Evolutionary conservation across 768 basidiomycete genomes (phyloP), one percentile per base, ranked within the genome.

Genomic region (Pleurotus eryngii): DNA sequence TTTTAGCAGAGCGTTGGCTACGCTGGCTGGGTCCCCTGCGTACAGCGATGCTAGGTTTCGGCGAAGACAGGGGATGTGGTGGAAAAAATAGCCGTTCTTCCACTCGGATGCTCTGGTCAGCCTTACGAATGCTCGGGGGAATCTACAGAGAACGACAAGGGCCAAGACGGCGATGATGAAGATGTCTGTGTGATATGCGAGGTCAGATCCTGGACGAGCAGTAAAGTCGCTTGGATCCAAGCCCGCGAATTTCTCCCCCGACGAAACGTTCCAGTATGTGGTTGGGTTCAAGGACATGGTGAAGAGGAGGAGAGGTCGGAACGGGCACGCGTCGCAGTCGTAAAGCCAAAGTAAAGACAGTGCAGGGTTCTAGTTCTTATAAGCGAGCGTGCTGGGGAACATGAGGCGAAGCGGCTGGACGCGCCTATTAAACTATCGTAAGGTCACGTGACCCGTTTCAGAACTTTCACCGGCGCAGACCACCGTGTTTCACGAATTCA

Each of bases 111-210:
- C 64, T 40, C 67, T 67, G 27, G 71, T 72, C 46, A 79, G 67
- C 12, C 79, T 76, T 14, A 73, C 73, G 17, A 75, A 53, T 2
- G 70, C 73, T 46, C 75, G 74, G 2, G 78, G 80, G 9, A 79
- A 60, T 6, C 71, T 68, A 26, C 72, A 61, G 38, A 79, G 61
- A 24, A 75, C 68, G 38, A 76, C 72, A 22, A 72, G 59, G 6
- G 67, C 65, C 38, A 68, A 58, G 27, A 77, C 58, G 40, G 68
- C 70, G 46, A 74, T 54, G 22, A 79, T 56, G 53, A 76, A 55
- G 27, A 80, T 62, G 57, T 76, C 63, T 14, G 72, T 58, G 57
- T 74, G 68, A 55, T 58, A 63, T 24, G 64, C 63, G 17, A 66
- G 57, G 45, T 57, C 51, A 12, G 51, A 54, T 18, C 51, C 51